Evolutionary conservation across 176 grass and related monocot genomes (phyloP).

Genomic region (Oryza glaberrima): DNA sequence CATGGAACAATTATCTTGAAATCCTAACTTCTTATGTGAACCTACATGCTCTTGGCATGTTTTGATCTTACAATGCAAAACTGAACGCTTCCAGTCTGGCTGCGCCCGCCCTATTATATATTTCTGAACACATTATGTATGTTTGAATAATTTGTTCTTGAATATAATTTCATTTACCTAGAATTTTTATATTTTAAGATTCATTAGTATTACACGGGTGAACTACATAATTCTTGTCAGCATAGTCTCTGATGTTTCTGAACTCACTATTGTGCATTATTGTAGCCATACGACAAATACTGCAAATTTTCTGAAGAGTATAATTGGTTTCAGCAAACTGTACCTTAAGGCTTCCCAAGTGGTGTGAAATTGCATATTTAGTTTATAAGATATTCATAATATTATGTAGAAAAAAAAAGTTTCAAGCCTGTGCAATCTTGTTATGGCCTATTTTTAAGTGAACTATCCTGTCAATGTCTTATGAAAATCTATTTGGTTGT

Average conservation of each 20-base stretch:
- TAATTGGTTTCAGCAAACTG: background rate
- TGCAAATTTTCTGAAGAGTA: background rate
- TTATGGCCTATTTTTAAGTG: background rate
- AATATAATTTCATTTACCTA: background rate
- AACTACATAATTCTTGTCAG: constrained; percentile 22
- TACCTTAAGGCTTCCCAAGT: constrained; percentile 9
- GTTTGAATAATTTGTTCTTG: background rate
- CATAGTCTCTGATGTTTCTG: background rate
- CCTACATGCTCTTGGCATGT: constrained; percentile 20
- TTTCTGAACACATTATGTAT: constrained; percentile 24
- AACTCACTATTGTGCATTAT: background rate
- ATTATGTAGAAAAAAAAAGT: constrained; percentile 17
- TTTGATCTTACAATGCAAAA: background rate
- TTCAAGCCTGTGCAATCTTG: background rate
- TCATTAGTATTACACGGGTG: background rate
- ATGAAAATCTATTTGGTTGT: background rate
- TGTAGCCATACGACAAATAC: background rate
- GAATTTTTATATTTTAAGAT: constrained; percentile 21
- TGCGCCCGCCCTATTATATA: constrained; percentile 11
- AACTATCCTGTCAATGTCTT: constrained; percentile 12
- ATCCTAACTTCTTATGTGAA: constrained; percentile 10
- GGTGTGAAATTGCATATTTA: background rate
- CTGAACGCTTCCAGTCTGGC: background rate
- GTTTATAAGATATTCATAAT: constrained; percentile 26
- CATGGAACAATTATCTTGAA: background rate